Conservation (phyloP, 306 rosid genomes). For the Macrotyloma uniflorum region DNA sequence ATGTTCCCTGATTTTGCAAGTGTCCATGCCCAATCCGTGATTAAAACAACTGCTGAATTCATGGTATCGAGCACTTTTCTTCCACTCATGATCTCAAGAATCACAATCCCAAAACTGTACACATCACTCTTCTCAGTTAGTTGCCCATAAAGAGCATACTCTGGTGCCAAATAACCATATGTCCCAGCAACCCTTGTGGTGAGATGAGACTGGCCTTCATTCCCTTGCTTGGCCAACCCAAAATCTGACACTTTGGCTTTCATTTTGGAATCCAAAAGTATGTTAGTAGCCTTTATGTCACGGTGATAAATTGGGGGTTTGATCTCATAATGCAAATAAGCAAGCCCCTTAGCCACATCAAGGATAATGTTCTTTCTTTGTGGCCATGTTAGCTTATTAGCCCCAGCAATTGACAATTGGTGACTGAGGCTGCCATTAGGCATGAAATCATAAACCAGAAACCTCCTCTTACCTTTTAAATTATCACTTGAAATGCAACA, state of each 20-base stretch:
- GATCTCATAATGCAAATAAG: constrained; percentile 74
- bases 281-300: constrained; percentile 77
- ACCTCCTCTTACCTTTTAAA: constrained; percentile 65
- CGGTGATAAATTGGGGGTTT: constrained; percentile 86
- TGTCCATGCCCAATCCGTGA: constrained; percentile 92
- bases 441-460: constrained; percentile 82
- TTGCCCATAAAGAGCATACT: constrained; percentile 83
- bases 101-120: constrained; percentile 81
- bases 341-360: constrained; percentile 85
- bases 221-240: constrained; percentile 75
- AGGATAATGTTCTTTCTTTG: constrained; percentile 74
- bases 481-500: constrained; percentile 76
- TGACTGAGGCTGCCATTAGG: constrained; percentile 68
- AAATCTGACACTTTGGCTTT: constrained; percentile 78
- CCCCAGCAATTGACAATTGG: constrained; percentile 45
- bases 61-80: constrained; percentile 71
- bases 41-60: constrained; percentile 53
- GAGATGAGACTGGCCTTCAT: constrained; percentile 72
- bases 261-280: constrained; percentile 71
- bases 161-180: constrained; percentile 81
- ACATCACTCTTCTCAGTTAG: constrained; percentile 83
- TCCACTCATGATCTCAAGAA: constrained; percentile 84
- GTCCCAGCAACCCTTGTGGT: constrained; percentile 95
- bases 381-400: constrained; percentile 71
- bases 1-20: constrained; percentile 56